Evolutionary conservation across 2,329 filamentous ascomycete genomes (phyloP).

Genomic region (Cryphonectria carpinicola): DNA sequence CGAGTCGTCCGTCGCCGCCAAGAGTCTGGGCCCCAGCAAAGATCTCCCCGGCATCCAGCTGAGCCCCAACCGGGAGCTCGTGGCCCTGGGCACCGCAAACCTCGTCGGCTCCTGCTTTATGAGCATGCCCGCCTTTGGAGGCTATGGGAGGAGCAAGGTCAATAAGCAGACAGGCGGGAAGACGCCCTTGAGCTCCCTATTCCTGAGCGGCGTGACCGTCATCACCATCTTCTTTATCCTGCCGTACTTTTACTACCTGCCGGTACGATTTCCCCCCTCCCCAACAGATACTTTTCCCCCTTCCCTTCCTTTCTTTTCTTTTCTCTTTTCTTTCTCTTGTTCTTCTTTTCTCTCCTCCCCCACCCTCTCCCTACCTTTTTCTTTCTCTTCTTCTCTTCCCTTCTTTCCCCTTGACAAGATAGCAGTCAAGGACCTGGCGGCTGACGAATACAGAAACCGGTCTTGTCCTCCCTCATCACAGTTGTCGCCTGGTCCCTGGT

Average conservation of each 20-base stretch:
- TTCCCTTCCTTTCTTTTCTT: too few species aligned
- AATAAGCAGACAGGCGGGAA: conserved; percentile 90
- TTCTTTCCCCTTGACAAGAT: conserved; percentile 18
- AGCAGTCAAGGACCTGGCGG: background rate
- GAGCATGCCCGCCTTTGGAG: conserved; percentile 90
- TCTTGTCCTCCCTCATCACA: conserved; percentile 90
- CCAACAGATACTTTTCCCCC: background rate
- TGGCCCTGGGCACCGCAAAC: conserved; percentile 89
- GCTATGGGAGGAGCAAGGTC: conserved; percentile 94
- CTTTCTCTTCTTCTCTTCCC: background rate
- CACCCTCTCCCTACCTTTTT: too few species aligned
- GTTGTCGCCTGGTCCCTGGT: conserved; percentile 94
- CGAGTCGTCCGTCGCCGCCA: conserved; percentile 94
- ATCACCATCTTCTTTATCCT: conserved; percentile 80
- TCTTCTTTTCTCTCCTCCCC: conserved; percentile 24
- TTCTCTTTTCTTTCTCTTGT: too few species aligned
- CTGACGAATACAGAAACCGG: conserved; percentile 71
- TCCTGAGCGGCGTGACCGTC: conserved; percentile 81
- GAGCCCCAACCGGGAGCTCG: conserved; percentile 90
- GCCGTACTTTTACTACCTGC: conserved; percentile 92
- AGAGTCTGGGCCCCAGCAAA: conserved; percentile 75
- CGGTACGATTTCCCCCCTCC: conserved; percentile 60
- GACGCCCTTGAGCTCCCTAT: conserved; percentile 90
- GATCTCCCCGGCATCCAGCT: conserved; percentile 79
- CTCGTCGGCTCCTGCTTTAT: conserved; percentile 91